Percentiles rank a stretch among this genome's conserved stretches.
Evolutionary conservation across 768 basidiomycete genomes (phyloP).

Genomic region (Tubosaeta sp.): DNA sequence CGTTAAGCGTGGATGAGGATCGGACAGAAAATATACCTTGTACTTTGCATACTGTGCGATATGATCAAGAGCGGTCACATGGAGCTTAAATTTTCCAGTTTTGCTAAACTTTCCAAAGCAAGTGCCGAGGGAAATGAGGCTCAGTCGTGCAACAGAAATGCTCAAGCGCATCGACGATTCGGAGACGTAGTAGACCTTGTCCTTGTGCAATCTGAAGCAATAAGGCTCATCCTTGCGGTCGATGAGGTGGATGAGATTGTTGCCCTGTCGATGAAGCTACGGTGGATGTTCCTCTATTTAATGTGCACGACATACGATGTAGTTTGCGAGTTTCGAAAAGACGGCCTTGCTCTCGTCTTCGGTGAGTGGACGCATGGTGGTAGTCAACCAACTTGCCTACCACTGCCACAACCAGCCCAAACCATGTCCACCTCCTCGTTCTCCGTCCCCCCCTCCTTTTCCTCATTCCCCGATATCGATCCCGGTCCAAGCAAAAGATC

Average conservation of each 20-base stretch:
- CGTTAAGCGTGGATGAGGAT: background rate
- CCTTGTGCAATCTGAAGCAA: slow-evolving; percentile 93
- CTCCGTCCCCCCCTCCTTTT: slow-evolving; percentile 61
- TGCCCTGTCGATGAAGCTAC: slow-evolving; percentile 54
- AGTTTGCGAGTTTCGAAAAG: slow-evolving; percentile 96
- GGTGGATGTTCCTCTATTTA: background rate
- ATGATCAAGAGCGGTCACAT: slow-evolving; percentile 90
- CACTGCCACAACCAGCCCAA: slow-evolving; percentile 3
- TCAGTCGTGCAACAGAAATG: slow-evolving; percentile 88
- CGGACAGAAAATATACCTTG: slow-evolving; percentile 57
- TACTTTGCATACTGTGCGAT: slow-evolving; percentile 96
- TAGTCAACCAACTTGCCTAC: background rate
- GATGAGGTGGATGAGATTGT: slow-evolving; percentile 92
- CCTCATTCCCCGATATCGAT: slow-evolving; percentile 65
- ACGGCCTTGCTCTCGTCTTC: slow-evolving; percentile 96
- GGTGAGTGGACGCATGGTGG: slow-evolving; percentile 84
- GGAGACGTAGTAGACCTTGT: slow-evolving; percentile 95
- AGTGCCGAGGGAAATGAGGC: slow-evolving; percentile 89
- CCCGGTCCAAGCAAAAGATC: slow-evolving; percentile 36
- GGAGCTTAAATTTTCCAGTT: slow-evolving; percentile 95
- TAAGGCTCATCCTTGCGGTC: slow-evolving; percentile 93
- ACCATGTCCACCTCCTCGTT: slow-evolving; percentile 53
- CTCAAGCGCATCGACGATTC: slow-evolving; percentile 90
- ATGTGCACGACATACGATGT: slow-evolving; percentile 60
- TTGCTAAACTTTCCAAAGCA: slow-evolving; percentile 98